Evolutionary conservation across 192 early-diverging fungal genomes (phyloP).

Genomic region (Backusella morwellensis): DNA sequence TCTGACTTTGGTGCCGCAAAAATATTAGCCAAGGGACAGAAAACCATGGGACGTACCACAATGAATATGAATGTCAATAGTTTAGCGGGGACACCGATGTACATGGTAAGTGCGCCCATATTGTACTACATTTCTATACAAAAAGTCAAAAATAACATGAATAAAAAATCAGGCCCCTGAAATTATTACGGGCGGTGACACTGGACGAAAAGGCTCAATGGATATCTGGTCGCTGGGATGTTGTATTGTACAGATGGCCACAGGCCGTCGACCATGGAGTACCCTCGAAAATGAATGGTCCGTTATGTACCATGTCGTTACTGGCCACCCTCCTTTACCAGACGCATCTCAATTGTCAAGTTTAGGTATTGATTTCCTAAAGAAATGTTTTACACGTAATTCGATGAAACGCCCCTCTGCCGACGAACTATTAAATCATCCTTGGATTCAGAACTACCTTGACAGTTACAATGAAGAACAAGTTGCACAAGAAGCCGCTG

Average conservation of each 20-base stretch:
- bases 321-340: slow-evolving; percentile 75
- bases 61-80: slow-evolving; percentile 60
- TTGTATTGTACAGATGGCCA: slow-evolving; percentile 89
- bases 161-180: slow-evolving; percentile 55
- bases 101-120: slow-evolving; percentile 45
- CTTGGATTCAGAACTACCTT: slow-evolving; percentile 61
- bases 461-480: slow-evolving; percentile 12
- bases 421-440: slow-evolving; percentile 66
- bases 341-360: slow-evolving; percentile 62
- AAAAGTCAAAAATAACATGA: background rate
- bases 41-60: slow-evolving; percentile 50
- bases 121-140: background rate
- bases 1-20: slow-evolving; percentile 93
- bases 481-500: background rate
- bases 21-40: slow-evolving; percentile 74
- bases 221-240: slow-evolving; percentile 94
- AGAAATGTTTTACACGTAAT: slow-evolving; percentile 74
- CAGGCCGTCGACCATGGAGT: slow-evolving; percentile 85
- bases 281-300: slow-evolving; percentile 93
- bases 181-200: slow-evolving; percentile 77
- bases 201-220: slow-evolving; percentile 76
- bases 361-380: slow-evolving; percentile 73
- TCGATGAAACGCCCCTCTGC: slow-evolving; percentile 71
- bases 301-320: slow-evolving; percentile 88
- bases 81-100: slow-evolving; percentile 61